phyloP scores from a whole-genome alignment of 1,284 basidiomycete species.

The Ceratobasidium sp. region DNA sequence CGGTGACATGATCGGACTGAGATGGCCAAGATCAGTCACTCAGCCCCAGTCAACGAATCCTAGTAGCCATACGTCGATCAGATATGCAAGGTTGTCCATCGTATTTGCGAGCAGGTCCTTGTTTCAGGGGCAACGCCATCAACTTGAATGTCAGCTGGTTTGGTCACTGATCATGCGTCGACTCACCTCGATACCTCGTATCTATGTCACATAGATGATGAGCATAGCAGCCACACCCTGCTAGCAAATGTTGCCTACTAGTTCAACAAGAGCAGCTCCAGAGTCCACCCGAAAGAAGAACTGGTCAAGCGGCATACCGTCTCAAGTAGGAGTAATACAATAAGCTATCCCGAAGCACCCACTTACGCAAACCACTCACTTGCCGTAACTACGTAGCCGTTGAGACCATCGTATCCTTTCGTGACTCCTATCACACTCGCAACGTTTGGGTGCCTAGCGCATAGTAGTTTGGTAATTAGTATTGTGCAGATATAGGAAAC shows the following conservation, averaged over 20 bases:
- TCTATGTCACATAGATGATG: not conserved
- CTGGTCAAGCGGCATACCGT: not conserved
- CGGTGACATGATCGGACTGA: too few relatives aligned
- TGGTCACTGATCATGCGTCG: too few relatives aligned
- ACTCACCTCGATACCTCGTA: not conserved
- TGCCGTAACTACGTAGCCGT: not conserved
- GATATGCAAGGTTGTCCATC: too few relatives aligned
- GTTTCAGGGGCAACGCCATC: too few relatives aligned
- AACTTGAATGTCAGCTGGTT: too few relatives aligned
- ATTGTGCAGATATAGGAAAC: not conserved
- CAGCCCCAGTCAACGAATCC: too few relatives aligned
- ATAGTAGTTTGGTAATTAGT: not conserved
- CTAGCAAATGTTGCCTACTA: not conserved
- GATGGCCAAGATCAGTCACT: too few relatives aligned
- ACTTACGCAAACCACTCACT: not conserved
- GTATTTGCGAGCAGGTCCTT: too few relatives aligned
- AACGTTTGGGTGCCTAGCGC: conserved; percentile 1
- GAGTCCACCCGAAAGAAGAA: not conserved
- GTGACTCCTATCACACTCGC: not conserved
- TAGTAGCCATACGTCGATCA: too few relatives aligned
- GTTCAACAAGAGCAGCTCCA: not conserved
- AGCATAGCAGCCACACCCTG: not conserved
- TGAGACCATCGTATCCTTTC: not conserved
- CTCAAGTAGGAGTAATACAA: not conserved
- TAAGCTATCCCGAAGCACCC: not conserved